phyloP scores from a whole-genome alignment of 345 rosid species.

The Citrus unshiu region DNA sequence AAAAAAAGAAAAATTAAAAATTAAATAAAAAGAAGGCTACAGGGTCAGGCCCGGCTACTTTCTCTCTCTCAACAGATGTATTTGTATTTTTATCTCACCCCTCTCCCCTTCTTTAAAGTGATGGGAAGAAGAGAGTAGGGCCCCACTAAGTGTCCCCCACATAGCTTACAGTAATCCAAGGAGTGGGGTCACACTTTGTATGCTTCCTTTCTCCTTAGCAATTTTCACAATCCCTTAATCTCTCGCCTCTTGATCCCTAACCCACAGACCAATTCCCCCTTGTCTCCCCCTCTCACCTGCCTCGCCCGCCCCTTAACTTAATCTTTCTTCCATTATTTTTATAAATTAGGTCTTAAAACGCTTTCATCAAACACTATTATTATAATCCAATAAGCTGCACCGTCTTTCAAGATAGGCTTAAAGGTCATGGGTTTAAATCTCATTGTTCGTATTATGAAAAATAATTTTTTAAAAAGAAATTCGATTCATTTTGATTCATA shows the following conservation, averaged over 20 bases:
- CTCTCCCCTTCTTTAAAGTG: too few species aligned
- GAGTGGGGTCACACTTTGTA: constrained; percentile 15
- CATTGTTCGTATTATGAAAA: too few species aligned
- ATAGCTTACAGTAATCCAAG: constrained; percentile 21
- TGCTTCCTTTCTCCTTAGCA: constrained; percentile 38
- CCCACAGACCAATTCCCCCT: constrained; percentile 30
- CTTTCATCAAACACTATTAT: neutral
- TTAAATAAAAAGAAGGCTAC: neutral
- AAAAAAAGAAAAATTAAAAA: neutral
- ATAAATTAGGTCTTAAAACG: neutral
- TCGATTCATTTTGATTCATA: too few species aligned
- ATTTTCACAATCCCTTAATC: constrained; percentile 20
- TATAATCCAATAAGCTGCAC: too few species aligned
- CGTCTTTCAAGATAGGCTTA: too few species aligned
- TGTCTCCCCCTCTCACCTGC: neutral
- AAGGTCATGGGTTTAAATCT: too few species aligned
- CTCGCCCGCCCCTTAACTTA: neutral
- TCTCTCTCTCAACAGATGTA: too few species aligned
- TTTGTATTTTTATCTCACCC: too few species aligned
- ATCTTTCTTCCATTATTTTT: too few species aligned
- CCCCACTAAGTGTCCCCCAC: constrained; percentile 25
- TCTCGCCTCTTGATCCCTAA: constrained; percentile 27
- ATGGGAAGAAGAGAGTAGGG: neutral
- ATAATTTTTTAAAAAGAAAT: too few species aligned
- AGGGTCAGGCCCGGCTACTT: neutral